Evolutionary conservation across 305 asterid genomes (phyloP).

Genomic region (Fraxinus floribunda): DNA sequence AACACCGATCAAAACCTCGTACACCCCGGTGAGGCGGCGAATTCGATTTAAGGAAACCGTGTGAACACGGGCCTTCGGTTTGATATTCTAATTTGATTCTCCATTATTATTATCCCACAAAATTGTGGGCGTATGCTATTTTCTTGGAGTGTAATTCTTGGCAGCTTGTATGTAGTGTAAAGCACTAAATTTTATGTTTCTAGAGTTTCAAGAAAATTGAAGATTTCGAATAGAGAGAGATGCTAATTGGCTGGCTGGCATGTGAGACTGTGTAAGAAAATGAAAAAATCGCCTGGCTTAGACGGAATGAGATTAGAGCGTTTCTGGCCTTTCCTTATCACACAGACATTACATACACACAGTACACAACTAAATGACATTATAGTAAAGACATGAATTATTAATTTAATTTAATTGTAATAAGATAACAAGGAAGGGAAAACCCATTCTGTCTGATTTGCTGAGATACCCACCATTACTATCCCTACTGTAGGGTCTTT

Average conservation of each 20-base stretch:
- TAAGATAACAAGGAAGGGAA: conserved; percentile 32
- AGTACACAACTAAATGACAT: not conserved
- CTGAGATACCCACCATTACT: conserved; percentile 17
- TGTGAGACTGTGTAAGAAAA: conserved; percentile 22
- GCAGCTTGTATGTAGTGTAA: conserved; percentile 27
- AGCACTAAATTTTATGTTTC: conserved; percentile 35
- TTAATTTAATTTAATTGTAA: not conserved
- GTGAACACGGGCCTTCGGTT: too few species aligned
- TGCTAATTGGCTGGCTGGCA: conserved; percentile 15
- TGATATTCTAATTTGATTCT: too few species aligned
- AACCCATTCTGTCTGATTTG: conserved; percentile 44
- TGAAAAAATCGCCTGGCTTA: conserved; percentile 41
- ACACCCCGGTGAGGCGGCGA: too few species aligned
- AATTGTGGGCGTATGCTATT: conserved; percentile 8
- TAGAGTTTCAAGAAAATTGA: conserved; percentile 28
- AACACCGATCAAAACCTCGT: too few species aligned
- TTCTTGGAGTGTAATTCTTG: conserved; percentile 22
- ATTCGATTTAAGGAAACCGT: too few species aligned
- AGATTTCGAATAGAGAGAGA: conserved; percentile 26
- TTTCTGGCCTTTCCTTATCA: conserved; percentile 14
- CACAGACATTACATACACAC: conserved; percentile 15
- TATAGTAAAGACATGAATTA: not conserved
- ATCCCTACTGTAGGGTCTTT: not conserved
- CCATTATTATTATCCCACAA: too few species aligned
- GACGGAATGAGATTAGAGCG: conserved; percentile 41